Evolutionary conservation across 2,329 filamentous ascomycete species (phyloP), one percentile per base, ranked within the genome.

Genomic region (Dendryphion nanum): DNA sequence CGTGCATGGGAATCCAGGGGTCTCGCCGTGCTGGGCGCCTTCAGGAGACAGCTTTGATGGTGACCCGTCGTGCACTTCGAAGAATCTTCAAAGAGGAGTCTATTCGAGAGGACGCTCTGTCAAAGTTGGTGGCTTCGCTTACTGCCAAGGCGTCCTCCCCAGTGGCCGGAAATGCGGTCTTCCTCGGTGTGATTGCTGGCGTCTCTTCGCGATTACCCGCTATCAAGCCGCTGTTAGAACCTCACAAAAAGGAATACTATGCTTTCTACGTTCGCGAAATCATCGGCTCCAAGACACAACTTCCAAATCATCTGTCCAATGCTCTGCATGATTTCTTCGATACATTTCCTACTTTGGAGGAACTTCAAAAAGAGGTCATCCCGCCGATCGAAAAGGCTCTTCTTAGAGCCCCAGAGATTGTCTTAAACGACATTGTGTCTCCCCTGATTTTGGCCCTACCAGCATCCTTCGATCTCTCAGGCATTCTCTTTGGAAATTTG

Each of bases 361-460:
- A 96, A 48, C 63, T 97, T 19, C 78, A 81, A 37, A 84, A 80
- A 47, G 81, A 91, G 30, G 59, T 97, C 20, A 74, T 94, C 17
- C 88, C 90, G 6, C 74, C 89, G 0, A 72, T 97, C 12, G 93
- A 98, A 59, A 96, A 95, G 68, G 83, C 86, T 5, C 76, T 98
- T 38, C 70, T 98, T 31, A 80, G 94, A 60, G 85, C 91, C 6
- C 94, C 93, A 1, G 93, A 98, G 67, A 83, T 96, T 30, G 82
- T 95, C 12, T 73, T 97, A 18, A 82, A 85, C 51, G 85, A 89
- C 46, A 75, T 96, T 17, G 70, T 97, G 34, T 79, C 83, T 5
- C 81, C 85, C 10, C 73, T 97, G 31, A 75, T 94, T 42, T 66
- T 75, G 6, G 80, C 87, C 18, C 71, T 98, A 5, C 82, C 89